These are phyloP conservation scores for Ophiostoma australiae DNA, from an alignment of 2,329 filamentous ascomycete species.

Conservation along the genomic window DNA sequence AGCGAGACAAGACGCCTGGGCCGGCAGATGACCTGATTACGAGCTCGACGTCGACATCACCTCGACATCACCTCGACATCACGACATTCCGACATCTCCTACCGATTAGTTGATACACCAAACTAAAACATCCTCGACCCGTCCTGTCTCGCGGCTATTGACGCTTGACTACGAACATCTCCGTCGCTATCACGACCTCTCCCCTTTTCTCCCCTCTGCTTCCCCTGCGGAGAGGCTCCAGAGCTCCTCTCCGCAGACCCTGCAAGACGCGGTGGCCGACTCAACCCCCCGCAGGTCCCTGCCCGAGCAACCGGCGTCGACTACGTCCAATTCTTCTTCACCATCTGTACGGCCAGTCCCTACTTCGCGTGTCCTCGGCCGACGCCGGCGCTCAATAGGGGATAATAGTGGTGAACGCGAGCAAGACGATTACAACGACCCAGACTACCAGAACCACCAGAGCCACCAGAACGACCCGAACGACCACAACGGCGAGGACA, in stretches of 20 bases:
- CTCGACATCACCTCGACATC: conserved; percentile 1
- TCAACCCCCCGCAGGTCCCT: conserved; percentile 26
- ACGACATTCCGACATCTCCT: background rate
- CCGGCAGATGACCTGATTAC: conserved; percentile 9
- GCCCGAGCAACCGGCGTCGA: conserved; percentile 23
- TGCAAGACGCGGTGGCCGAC: conserved; percentile 27
- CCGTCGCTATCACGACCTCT: background rate
- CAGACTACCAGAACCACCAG: background rate
- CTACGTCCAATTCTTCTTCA: background rate
- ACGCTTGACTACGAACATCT: background rate
- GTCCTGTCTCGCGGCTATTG: background rate
- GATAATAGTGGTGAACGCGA: conserved; percentile 32
- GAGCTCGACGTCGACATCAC: background rate
- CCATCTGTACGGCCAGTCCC: background rate
- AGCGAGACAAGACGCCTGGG: background rate
- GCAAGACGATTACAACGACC: conserved; percentile 25
- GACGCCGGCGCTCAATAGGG: conserved; percentile 48
- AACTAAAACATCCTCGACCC: background rate
- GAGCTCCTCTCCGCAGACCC: conserved; percentile 25
- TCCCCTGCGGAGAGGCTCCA: conserved; percentile 27
- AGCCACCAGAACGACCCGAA: too few species aligned
- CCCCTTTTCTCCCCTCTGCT: conserved; percentile 10
- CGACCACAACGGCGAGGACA: background rate
- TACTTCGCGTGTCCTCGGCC: conserved; percentile 46
- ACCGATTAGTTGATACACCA: background rate